A percentile compares a stretch with the other conserved stretches of the same genome.
Evolutionary conservation across 768 basidiomycete species (phyloP).

Genomic region (Fomitopsis pulvina): DNA sequence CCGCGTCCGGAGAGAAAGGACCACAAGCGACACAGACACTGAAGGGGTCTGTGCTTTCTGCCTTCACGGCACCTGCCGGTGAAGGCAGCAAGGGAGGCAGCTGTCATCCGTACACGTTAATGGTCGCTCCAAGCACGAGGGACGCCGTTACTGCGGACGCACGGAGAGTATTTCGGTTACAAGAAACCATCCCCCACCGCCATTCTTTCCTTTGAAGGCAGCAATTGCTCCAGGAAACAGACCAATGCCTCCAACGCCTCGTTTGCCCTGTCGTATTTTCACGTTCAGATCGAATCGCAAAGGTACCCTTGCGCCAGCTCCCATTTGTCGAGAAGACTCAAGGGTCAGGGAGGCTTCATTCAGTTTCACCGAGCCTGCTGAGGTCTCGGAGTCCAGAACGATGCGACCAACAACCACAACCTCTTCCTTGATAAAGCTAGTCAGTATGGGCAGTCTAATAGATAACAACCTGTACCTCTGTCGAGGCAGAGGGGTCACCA

Average conservation of each 20-base stretch:
- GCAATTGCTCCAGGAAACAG: conserved; percentile 88
- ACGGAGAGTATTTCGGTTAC: conserved; percentile 81
- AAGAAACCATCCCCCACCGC: conserved; percentile 81
- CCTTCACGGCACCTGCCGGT: conserved; percentile 28
- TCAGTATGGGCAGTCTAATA: background rate
- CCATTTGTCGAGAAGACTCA: conserved; percentile 78
- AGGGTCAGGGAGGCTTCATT: conserved; percentile 69
- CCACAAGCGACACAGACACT: conserved; percentile 74
- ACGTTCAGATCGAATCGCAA: conserved; percentile 64
- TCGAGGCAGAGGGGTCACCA: conserved; percentile 62
- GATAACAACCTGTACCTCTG: conserved; percentile 34
- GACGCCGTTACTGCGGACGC: conserved; percentile 26
- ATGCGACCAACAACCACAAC: conserved; percentile 24
- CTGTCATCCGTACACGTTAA: conserved; percentile 54
- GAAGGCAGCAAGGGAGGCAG: conserved; percentile 29
- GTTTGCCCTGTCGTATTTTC: conserved; percentile 56
- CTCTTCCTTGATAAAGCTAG: conserved; percentile 24
- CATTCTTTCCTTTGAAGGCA: conserved; percentile 83
- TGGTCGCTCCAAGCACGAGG: background rate
- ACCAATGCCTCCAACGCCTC: conserved; percentile 59
- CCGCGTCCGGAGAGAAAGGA: conserved; percentile 76
- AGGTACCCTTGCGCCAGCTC: conserved; percentile 60
- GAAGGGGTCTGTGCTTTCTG: conserved; percentile 41
- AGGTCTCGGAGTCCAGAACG: conserved; percentile 51
- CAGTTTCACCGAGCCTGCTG: conserved; percentile 52